Evolutionary conservation across 495 filamentous ascomycete genomes (phyloP).

Genomic region (Penicillium waksmanii): DNA sequence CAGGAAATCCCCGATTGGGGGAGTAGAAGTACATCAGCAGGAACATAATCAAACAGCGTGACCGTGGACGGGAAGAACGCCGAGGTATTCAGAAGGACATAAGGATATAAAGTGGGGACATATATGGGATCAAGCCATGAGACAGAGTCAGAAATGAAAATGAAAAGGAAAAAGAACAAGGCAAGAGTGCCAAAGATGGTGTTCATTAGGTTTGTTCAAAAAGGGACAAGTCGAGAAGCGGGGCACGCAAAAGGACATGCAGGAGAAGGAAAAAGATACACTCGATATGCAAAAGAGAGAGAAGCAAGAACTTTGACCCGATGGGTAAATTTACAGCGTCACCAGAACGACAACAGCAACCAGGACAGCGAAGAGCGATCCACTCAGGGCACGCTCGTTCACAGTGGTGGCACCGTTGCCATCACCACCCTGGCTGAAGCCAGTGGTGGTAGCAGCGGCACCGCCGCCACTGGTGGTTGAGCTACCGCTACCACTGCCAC

Average conservation of each 20-base stretch:
- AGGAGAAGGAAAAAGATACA: constrained; percentile 20
- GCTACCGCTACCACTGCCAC: constrained; percentile 21
- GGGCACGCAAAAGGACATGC: constrained; percentile 8
- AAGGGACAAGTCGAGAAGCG: constrained; percentile 22
- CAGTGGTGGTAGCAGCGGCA: constrained; percentile 17
- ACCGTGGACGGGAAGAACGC: constrained; percentile 1
- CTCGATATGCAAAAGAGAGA: constrained; percentile 15
- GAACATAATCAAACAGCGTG: constrained; percentile 7
- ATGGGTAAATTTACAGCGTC: constrained; percentile 47
- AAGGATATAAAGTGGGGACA: constrained; percentile 3
- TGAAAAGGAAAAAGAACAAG: background rate
- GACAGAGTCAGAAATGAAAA: constrained; percentile 5
- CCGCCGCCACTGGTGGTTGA: constrained; percentile 13
- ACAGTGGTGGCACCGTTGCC: constrained; percentile 41
- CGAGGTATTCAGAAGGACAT: constrained; percentile 11
- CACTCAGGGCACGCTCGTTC: constrained; percentile 50
- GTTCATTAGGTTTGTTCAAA: constrained; percentile 24
- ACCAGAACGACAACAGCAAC: constrained; percentile 59
- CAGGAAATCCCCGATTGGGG: constrained; percentile 7
- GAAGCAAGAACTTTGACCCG: constrained; percentile 6
- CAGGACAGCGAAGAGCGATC: constrained; percentile 60
- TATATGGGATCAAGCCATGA: background rate
- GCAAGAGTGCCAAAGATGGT: constrained; percentile 8
- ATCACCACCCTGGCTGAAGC: constrained; percentile 30
- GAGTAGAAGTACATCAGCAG: constrained; percentile 4